Evolutionary conservation across 495 filamentous ascomycete genomes (phyloP).

Genomic region (Extremus antarcticus): DNA sequence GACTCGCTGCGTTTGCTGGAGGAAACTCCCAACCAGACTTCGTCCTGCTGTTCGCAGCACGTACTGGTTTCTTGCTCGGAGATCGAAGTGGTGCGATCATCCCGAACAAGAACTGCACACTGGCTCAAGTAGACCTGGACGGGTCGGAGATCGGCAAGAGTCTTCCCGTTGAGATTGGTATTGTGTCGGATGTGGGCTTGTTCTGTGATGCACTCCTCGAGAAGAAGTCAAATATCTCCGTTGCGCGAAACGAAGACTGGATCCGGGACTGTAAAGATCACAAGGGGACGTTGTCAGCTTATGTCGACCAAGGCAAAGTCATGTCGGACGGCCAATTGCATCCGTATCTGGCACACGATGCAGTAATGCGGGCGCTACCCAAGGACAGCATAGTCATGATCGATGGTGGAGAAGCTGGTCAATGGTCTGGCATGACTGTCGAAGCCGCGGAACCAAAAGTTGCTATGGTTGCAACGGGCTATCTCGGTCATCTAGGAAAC

Average conservation of each 20-base stretch:
- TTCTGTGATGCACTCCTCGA: conserved; percentile 5
- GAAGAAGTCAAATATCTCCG: not conserved
- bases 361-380: conserved; percentile 15
- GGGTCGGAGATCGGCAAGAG: conserved; percentile 21
- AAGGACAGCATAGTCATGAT: conserved; percentile 16
- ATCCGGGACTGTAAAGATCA: conserved; percentile 18
- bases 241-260: conserved; percentile 15
- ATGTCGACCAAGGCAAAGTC: not conserved
- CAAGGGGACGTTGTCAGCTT: not conserved
- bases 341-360: conserved; percentile 21
- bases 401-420: conserved; percentile 22
- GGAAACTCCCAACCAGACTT: conserved; percentile 16
- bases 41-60: conserved; percentile 17
- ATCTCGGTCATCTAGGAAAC: conserved; percentile 22
- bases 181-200: conserved; percentile 19
- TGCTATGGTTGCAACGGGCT: conserved; percentile 16
- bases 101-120: conserved; percentile 17
- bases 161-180: conserved; percentile 17
- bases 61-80: conserved; percentile 21
- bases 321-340: conserved; percentile 17
- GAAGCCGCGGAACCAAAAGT: conserved; percentile 12
- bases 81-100: conserved; percentile 18
- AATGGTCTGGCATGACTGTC: conserved; percentile 14
- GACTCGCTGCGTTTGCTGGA: conserved; percentile 13
- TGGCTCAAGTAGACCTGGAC: conserved; percentile 24